A percentile compares a stretch with the other conserved stretches of the same genome.
These are phyloP conservation scores for Lactifluus piperatus DNA, from an alignment of 768 basidiomycete genomes.

Conservation along the genomic window DNA sequence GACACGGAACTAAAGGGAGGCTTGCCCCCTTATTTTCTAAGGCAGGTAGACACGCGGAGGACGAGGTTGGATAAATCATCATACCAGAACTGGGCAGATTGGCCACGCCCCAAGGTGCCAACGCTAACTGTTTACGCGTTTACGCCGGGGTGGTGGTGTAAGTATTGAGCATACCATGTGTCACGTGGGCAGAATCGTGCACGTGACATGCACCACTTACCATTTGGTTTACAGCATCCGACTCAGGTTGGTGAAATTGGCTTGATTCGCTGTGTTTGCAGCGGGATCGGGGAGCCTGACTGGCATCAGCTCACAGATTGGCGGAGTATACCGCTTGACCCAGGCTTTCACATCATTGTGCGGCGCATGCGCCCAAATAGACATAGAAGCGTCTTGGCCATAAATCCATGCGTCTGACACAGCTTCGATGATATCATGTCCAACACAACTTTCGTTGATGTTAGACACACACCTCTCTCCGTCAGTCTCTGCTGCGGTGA, in stretches of 20 bases:
- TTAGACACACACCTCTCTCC: too few relatives aligned
- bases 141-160: too few relatives aligned
- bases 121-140: conserved; percentile 11
- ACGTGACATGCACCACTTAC: conserved; percentile 29
- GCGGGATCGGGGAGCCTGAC: conserved; percentile 45
- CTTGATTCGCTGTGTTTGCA: conserved; percentile 41
- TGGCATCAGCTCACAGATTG: conserved; percentile 58
- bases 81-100: conserved; percentile 14
- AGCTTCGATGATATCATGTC: neutral
- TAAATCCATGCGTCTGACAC: too few relatives aligned
- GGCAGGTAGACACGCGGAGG: too few relatives aligned
- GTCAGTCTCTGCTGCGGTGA: too few relatives aligned
- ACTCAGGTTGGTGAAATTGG: conserved; percentile 47
- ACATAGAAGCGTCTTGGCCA: too few relatives aligned
- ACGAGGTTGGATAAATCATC: conserved; percentile 18
- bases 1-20: too few relatives aligned
- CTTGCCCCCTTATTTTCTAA: too few relatives aligned
- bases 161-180: too few relatives aligned
- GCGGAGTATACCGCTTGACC: conserved; percentile 37
- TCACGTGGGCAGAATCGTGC: neutral
- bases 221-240: conserved; percentile 41
- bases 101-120: conserved; percentile 14
- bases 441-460: conserved; percentile 13
- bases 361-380: conserved; percentile 33
- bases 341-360: conserved; percentile 42